Conservation (phyloP, 192 early-diverging fungal species). For the Linnemannia exigua region DNA sequence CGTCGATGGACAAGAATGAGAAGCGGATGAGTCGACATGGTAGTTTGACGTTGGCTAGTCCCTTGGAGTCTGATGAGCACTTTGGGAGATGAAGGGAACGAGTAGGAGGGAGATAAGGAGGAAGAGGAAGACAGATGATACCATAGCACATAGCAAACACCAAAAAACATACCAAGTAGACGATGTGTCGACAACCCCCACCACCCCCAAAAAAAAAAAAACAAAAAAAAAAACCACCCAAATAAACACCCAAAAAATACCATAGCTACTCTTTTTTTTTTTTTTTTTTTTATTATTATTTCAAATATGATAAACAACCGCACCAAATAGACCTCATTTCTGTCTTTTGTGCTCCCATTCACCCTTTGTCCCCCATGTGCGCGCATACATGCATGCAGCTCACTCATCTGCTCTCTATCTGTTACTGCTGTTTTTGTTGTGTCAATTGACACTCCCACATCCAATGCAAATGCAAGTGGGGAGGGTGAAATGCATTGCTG, state of each 20-base stretch:
- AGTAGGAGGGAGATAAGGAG: slow-evolving; percentile 4
- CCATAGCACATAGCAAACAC: neutral
- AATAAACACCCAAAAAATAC: slow-evolving; percentile 2
- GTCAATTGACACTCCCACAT: no score
- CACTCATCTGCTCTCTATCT: no score
- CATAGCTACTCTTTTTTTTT: neutral
- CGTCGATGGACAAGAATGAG: slow-evolving; percentile 10
- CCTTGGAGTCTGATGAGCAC: slow-evolving; percentile 35
- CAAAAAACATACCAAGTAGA: neutral
- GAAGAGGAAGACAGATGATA: slow-evolving; percentile 3
- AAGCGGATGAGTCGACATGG: slow-evolving; percentile 32
- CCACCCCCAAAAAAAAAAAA: neutral
- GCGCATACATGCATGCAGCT: no score
- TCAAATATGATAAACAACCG: no score
- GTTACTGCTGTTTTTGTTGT: no score
- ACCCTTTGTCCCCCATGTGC: no score
- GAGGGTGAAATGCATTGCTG: no score
- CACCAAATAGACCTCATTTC: no score
- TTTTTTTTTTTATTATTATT: no score
- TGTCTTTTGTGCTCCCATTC: no score
- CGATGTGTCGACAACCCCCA: neutral
- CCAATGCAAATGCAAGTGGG: no score
- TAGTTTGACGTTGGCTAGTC: slow-evolving; percentile 24
- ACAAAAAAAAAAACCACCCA: neutral
- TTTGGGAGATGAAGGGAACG: neutral